Base-by-base conservation (phyloP, 1,284 basidiomycete species). In the Moesziomyces antarcticus region DNA sequence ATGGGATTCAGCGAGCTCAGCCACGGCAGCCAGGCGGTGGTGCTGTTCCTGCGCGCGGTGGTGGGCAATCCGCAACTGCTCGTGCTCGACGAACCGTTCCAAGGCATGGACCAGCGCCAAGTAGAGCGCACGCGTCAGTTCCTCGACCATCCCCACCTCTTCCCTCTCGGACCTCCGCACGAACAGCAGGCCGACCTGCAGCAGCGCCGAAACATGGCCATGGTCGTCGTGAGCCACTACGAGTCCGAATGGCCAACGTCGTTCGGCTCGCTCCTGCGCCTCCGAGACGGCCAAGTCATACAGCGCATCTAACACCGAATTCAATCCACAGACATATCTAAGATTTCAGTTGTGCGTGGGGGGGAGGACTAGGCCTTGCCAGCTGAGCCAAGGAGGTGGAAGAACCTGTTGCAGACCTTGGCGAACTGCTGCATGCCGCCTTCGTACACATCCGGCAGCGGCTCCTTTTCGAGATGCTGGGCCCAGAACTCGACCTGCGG, bases 81-180 rank as follows among this genome's bases (percentile, higher is more conserved):
- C 9, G 75, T 84, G 9, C 66, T 84, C 5, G 82, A 84, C 58
- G 82, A 84, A 50, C 79, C 82, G 25, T 84, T 84, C 56, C 82
- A 83, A 30, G 81, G 81, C 7, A 82, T 82, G 82, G 74, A 78
- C 46, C 44, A 57, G 11, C 24, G 47, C 20, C 80, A 83, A 53
- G 66, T 76, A 0, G 60, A 70, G 33, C 56, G 71, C 7, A 63
- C 66, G 9, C 64, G 79, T 4, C 51, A 46, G 1, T 83, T 64
- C 25, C 43, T 84, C 4, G 81, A 84, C 44, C 13, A 40, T 13
- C 56, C 58, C 9, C 40, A 54, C n/a, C 21, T 18, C 4, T 71
- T 68, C 20, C 24, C 48, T 2, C 48, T 72, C 1, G 73, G 72
- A 3, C 21, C 44, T 3, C 42, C 41, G 0, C 50, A 37, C 1